Evolutionary conservation across 805 yeast genomes (phyloP), one percentile per base, ranked within the genome.

Genomic region (Candida oleophila): DNA sequence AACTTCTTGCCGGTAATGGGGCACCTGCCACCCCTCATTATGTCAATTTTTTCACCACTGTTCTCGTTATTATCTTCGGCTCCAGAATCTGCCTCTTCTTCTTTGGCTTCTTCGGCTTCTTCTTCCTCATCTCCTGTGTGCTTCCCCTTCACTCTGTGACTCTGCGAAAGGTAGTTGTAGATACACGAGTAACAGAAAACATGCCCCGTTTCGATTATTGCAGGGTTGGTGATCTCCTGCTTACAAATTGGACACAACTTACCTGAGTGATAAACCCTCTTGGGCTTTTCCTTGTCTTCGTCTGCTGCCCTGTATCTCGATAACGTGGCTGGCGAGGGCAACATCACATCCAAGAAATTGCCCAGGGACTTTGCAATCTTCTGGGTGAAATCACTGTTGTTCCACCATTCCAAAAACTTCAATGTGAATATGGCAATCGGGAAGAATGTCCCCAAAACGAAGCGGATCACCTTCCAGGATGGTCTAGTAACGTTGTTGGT

Each of bases 371-470:
- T 78, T 20, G 80, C 74, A 49, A 85, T 57, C 57, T 80, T 78
- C 3, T 77, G 64, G 2, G 88, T 81, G 58, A 89, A 78, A 49
- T 86, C 89, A 14, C 90, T 82, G 21, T 87, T 78, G 50, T 82
- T 81, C 95, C 96, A 91, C 97, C 97, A 91, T 63, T 91, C 97
- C 32, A 89, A 72, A 55, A 91, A 88, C 65, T 89, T 89, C 49
- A 91, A 73, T 20, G 83, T 58, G 60, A 92, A 90, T 43, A 91
- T 85, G 2, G 95, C 88, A 0, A 85, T 75, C 0, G 97, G 97
- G 65, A 92, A 81, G 39, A 83, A 62, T 2, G 87, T 68, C 42
- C 80, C 76, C 53, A 77, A 45, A 53, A 67, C 47, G 16, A 65
- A 52, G 49, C 65, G 61, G 47, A 60, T 48, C 35, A 67, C 49